Percentiles rank a stretch among this genome's conserved stretches.
Evolutionary conservation across 176 grass and related monocot species (phyloP).

Genomic region (Coix lacrymajobi): DNA sequence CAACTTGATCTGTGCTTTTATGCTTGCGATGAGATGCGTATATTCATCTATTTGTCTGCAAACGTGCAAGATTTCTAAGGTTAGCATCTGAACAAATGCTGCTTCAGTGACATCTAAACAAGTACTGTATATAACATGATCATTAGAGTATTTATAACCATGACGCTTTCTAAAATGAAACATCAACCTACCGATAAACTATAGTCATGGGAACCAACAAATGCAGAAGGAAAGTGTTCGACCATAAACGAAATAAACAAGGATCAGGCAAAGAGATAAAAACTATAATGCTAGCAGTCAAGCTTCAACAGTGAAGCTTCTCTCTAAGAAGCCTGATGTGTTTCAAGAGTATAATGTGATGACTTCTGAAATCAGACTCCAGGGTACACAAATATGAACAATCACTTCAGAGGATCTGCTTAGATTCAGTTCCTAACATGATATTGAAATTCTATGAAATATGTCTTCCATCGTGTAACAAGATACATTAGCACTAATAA

Average conservation of each 20-base stretch:
- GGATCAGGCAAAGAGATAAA: neutral
- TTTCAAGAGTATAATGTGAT: neutral
- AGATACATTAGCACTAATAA: neutral
- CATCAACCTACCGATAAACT: neutral
- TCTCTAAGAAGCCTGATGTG: neutral
- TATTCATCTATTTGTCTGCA: constrained; percentile 93
- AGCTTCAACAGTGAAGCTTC: neutral
- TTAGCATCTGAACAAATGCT: neutral
- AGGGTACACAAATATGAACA: neutral
- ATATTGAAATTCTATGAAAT: neutral
- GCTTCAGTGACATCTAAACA: neutral
- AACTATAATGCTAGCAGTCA: neutral
- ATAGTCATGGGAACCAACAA: neutral
- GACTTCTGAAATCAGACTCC: neutral
- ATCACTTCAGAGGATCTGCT: neutral
- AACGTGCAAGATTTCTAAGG: constrained; percentile 9
- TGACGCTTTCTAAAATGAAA: neutral
- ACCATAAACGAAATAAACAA: neutral
- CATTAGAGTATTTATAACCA: neutral
- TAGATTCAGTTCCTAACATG: neutral
- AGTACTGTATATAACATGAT: neutral
- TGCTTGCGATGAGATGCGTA: constrained; percentile 72
- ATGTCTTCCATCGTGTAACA: neutral
- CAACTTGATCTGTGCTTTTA: constrained; percentile 91
- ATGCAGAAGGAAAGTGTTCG: neutral